phyloP scores from a whole-genome alignment of 257 asterid genomes.

The Solanum acaule region DNA sequence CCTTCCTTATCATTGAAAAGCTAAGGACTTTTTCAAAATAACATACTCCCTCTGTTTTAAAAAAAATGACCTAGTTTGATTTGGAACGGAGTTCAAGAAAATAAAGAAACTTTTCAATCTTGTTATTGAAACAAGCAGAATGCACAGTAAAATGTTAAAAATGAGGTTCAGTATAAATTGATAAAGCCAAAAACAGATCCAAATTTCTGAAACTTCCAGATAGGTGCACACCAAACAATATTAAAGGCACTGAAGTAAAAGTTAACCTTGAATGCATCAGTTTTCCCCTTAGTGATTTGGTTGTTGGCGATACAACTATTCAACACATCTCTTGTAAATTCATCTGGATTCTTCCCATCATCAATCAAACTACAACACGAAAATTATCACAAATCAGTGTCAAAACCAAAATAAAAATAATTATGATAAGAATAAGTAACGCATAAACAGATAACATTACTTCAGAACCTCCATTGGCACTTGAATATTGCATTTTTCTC shows the following conservation, averaged over 20 bases:
- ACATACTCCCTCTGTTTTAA: background rate
- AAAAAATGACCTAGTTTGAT: background rate
- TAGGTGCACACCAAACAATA: background rate
- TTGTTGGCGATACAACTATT: slow-evolving; percentile 76
- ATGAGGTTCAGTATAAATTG: background rate
- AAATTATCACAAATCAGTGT: background rate
- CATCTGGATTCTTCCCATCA: slow-evolving; percentile 97
- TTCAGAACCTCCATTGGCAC: slow-evolving; percentile 78
- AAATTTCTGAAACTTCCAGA: background rate
- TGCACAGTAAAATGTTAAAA: background rate
- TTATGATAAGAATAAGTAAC: background rate
- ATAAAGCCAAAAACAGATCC: background rate
- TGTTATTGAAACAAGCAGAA: background rate
- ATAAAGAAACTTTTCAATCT: background rate
- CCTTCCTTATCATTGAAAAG: background rate
- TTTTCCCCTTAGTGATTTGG: slow-evolving; percentile 84
- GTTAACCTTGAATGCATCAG: slow-evolving; percentile 77
- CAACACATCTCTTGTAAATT: slow-evolving; percentile 66
- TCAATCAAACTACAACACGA: slow-evolving; percentile 57
- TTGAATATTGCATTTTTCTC: slow-evolving; percentile 75
- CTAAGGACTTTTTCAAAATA: background rate
- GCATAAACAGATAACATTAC: slow-evolving; percentile 22
- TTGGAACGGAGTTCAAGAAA: background rate
- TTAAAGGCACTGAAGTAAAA: background rate
- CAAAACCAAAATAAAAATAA: background rate